Conservation (phyloP, 2,329 filamentous ascomycete genomes). For the Hirsutella rhossiliensis region DNA sequence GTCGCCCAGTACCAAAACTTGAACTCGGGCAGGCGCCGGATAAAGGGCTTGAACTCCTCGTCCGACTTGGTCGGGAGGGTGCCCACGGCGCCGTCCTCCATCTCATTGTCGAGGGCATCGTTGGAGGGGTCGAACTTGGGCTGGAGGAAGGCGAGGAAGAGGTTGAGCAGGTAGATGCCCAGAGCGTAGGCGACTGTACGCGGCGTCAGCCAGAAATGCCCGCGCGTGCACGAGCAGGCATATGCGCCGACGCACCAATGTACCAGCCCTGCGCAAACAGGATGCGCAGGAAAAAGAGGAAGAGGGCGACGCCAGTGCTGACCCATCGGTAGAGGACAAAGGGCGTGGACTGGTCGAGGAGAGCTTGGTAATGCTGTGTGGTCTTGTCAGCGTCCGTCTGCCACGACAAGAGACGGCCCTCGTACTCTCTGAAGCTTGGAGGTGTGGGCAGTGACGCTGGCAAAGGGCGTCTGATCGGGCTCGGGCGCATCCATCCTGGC, state of each 20-base stretch:
- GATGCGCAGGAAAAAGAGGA: constrained; percentile 81
- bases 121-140: constrained; percentile 98
- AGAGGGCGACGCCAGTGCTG: constrained; percentile 62
- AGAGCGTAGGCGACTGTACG: constrained; percentile 81
- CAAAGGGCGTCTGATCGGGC: constrained; percentile 84
- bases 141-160: constrained; percentile 96
- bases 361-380: constrained; percentile 76
- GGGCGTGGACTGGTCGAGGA: constrained; percentile 87
- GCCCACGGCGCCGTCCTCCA: constrained; percentile 80
- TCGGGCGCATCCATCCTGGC: constrained; percentile 69
- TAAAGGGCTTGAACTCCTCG: constrained; percentile 96
- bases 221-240: neutral
- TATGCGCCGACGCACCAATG: constrained; percentile 53
- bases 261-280: constrained; percentile 95
- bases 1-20: constrained; percentile 99
- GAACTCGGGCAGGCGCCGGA: constrained; percentile 91
- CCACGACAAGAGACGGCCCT: neutral
- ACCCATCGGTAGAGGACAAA: constrained; percentile 84
- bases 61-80: constrained; percentile 88
- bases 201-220: neutral
- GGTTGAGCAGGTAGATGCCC: constrained; percentile 96
- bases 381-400: neutral
- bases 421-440: constrained; percentile 59
- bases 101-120: constrained; percentile 80
- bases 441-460: constrained; percentile 77